Evolutionary conservation across 345 rosid genomes (phyloP).

Genomic region (Hibiscus trionum): DNA sequence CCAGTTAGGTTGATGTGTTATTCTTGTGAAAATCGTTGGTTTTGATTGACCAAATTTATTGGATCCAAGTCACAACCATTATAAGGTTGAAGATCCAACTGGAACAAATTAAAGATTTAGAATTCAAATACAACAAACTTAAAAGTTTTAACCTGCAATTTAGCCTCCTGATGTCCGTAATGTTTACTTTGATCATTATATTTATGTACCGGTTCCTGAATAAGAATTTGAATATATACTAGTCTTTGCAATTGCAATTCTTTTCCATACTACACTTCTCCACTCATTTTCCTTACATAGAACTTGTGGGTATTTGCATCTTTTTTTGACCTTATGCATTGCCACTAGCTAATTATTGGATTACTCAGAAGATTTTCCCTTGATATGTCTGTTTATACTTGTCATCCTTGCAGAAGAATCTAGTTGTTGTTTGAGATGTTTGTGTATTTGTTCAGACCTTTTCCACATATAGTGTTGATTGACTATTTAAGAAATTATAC

Average conservation of each 20-base stretch:
- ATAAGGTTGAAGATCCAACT: no score
- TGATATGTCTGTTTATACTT: neutral
- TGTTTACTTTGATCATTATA: neutral
- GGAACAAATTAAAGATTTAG: no score
- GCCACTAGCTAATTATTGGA: neutral
- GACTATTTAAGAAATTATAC: neutral
- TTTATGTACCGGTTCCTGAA: neutral
- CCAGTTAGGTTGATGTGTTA: no score
- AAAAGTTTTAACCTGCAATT: no score
- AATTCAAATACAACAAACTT: no score
- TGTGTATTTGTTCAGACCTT: neutral
- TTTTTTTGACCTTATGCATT: neutral
- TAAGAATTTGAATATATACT: neutral
- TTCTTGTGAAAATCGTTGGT: no score
- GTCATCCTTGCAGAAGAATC: neutral
- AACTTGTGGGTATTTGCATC: neutral
- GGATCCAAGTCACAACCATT: no score
- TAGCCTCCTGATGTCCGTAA: no score
- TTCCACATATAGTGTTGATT: neutral
- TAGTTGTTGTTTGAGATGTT: neutral
- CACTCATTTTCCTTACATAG: neutral
- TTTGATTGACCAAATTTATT: no score
- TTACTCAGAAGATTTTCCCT: neutral
- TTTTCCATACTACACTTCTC: neutral
- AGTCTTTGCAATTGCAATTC: neutral